Evolutionary conservation across 352 stramenopile species (phyloP).

Genomic region (Pythium volutum): DNA sequence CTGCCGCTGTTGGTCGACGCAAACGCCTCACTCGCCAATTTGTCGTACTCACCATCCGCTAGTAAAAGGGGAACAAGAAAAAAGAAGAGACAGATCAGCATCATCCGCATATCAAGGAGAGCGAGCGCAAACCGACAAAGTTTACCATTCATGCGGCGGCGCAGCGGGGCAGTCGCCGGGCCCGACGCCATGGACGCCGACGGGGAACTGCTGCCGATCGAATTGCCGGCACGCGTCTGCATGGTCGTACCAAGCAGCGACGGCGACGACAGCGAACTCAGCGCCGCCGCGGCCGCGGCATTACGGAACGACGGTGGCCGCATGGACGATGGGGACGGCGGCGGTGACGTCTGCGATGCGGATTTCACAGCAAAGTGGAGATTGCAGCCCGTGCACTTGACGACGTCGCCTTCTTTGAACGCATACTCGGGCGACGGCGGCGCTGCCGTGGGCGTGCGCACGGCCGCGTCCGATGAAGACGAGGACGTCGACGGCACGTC

Average conservation of each 20-base stretch:
- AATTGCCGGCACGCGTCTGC: conserved; percentile 39
- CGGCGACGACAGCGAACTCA: conserved; percentile 60
- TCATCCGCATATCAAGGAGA: neutral
- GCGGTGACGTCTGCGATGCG: conserved; percentile 23
- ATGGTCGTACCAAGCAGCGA: conserved; percentile 45
- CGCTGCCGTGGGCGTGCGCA: conserved; percentile 4
- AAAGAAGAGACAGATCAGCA: neutral
- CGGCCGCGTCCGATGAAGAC: conserved; percentile 8
- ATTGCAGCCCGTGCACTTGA: conserved; percentile 71
- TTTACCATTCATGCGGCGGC: conserved; percentile 52
- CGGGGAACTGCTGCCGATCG: conserved; percentile 22
- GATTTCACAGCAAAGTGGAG: conserved; percentile 69
- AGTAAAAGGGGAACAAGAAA: neutral
- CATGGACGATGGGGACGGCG: neutral
- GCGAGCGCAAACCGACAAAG: neutral
- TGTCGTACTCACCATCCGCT: conserved; percentile 73
- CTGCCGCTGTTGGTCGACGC: conserved; percentile 11
- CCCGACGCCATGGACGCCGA: conserved; percentile 1
- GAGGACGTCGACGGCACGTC: neutral
- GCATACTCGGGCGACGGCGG: conserved; percentile 6
- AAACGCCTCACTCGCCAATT: conserved; percentile 61
- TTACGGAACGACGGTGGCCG: conserved; percentile 53
- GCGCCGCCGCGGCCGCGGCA: conserved; percentile 50
- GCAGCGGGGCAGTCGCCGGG: conserved; percentile 6
- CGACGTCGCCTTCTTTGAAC: conserved; percentile 77